These are phyloP conservation scores for Talaromyces sp. DNA, from an alignment of 2,329 filamentous ascomycete species.

Conservation along the genomic window DNA sequence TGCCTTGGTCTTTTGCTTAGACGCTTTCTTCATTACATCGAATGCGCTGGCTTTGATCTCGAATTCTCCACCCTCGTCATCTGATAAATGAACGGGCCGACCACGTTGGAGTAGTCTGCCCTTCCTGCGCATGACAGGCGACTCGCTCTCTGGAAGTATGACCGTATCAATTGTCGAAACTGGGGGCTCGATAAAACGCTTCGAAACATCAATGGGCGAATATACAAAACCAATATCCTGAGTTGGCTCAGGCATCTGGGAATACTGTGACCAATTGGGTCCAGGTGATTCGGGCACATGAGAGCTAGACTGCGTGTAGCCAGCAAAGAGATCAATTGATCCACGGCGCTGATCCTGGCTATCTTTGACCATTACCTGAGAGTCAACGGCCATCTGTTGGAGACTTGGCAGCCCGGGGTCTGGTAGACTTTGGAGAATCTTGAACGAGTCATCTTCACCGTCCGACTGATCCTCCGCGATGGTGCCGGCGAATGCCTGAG, in stretches of 20 bases:
- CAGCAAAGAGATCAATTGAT: constrained; percentile 44
- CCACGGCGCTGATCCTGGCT: constrained; percentile 50
- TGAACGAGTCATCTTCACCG: constrained; percentile 49
- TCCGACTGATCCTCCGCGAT: constrained; percentile 63
- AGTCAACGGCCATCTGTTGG: constrained; percentile 51
- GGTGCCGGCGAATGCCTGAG: constrained; percentile 86
- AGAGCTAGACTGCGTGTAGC: constrained; percentile 33
- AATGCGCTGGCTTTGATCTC: constrained; percentile 58
- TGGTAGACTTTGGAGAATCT: constrained; percentile 51
- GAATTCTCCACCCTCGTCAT: constrained; percentile 35
- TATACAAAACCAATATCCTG: constrained; percentile 76
- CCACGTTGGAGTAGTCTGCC: constrained; percentile 53
- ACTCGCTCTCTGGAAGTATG: constrained; percentile 53
- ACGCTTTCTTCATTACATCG: constrained; percentile 65
- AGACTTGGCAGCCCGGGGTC: constrained; percentile 56
- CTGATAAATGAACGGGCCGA: constrained; percentile 43
- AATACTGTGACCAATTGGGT: constrained; percentile 57
- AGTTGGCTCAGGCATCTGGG: constrained; percentile 69
- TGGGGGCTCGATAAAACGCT: constrained; percentile 62
- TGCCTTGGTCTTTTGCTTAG: constrained; percentile 50
- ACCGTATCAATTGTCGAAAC: constrained; percentile 70
- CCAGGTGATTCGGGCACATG: constrained; percentile 37
- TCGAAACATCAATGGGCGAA: constrained; percentile 65
- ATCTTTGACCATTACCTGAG: constrained; percentile 59
- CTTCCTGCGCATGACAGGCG: constrained; percentile 62